Conservation (phyloP, 495 filamentous ascomycete species). For the Aspergillus homomorphus region DNA sequence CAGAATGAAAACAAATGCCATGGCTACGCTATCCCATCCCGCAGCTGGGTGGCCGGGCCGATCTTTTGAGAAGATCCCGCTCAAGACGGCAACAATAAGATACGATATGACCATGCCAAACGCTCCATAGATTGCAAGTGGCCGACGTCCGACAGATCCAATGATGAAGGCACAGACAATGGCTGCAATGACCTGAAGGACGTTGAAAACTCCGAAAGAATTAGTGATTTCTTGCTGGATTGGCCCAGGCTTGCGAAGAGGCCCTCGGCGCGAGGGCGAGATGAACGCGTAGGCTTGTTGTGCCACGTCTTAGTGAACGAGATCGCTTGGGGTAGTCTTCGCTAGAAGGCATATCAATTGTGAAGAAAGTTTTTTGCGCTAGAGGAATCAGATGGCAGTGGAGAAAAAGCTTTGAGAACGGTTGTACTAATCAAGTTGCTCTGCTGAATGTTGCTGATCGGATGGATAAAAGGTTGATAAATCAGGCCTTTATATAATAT, state of each 20-base stretch:
- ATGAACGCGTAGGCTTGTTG: too few relatives aligned
- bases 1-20: conserved; percentile 69
- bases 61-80: conserved; percentile 53
- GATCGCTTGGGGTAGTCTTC: too few relatives aligned
- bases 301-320: too few relatives aligned
- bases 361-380: too few relatives aligned
- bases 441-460: too few relatives aligned
- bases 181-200: background rate
- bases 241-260: background rate
- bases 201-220: background rate
- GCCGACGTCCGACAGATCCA: conserved; percentile 8
- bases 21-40: conserved; percentile 69
- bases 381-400: too few relatives aligned
- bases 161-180: background rate
- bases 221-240: background rate
- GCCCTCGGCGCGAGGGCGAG: too few relatives aligned
- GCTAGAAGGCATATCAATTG: too few relatives aligned
- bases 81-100: conserved; percentile 65
- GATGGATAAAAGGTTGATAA: too few relatives aligned
- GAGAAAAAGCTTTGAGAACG: too few relatives aligned
- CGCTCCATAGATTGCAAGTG: conserved; percentile 13
- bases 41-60: conserved; percentile 57
- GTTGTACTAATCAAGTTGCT: too few relatives aligned
- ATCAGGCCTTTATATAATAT: too few relatives aligned
- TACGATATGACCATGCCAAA: conserved; percentile 60